Base-by-base conservation (phyloP, 2,329 filamentous ascomycete species). In the Thielaviopsis cerberus region DNA sequence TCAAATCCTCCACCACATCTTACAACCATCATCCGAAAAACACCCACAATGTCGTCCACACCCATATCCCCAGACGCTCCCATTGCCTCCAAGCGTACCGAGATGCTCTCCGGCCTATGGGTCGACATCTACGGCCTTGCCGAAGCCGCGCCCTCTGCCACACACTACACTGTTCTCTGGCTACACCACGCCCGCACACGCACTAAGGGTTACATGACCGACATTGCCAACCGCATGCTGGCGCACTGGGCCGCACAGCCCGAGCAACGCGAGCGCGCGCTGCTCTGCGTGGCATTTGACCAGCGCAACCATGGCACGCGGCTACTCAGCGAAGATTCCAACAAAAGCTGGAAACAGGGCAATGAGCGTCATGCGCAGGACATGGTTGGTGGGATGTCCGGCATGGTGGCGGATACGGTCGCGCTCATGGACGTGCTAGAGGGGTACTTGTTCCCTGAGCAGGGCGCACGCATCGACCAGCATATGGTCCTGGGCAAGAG, bases 221-320 rank as follows among this genome's bases (percentile, higher is more conserved):
- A 80, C 26, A 78, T 92, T 57, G 90, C 88, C 2, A 72, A 76
- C n/a, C 77, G 79, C 5, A 74, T 81, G 13, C 76, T 96, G 54
- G 70, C 73, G n/a, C 77, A 81, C 8, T 94, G 84, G 81, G 82
- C 86, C 65, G 66, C 69, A 66, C 62, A 68, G 66, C 54, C 59
- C 5, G 64, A 65, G 58, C 22, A 34, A 6, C 15, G n/a, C 50
- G 67, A 61, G 57, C 66, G 69, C 72, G 86, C 85, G 0, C 70
- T 97, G 48, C 82, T 97, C 54, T 89, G 87, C 1, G 79, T 90
- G 13, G 80, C 85, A 1, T 94, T 95, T 69, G 92, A 97, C 71
- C 89, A 95, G 73, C 80, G 91, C 52, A 97, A 97, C 69, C 92
- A 97, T 70, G 92, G 92, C 25, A 77, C 79, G 2, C 75, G 92